A percentile compares a stretch with the other conserved stretches of the same genome.
Conservation (phyloP, 2,329 filamentous ascomycete species). For the Ophiostoma populinum region DNA sequence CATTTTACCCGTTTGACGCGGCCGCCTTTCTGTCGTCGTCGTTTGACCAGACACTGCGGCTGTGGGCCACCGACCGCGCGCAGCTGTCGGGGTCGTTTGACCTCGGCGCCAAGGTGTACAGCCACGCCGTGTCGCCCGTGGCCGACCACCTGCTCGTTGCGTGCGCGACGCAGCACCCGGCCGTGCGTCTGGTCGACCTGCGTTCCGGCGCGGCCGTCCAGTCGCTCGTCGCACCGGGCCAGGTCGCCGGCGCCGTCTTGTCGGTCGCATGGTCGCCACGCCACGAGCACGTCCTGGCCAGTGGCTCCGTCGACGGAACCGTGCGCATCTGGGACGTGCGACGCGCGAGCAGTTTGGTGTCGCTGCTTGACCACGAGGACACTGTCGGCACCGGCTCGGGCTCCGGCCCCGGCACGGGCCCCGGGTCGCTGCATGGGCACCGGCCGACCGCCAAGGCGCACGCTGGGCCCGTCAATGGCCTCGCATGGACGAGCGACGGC, state of each 20-base stretch:
- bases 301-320: conserved; percentile 69
- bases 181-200: conserved; percentile 72
- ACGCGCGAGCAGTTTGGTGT: conserved; percentile 58
- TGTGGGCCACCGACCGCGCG: conserved; percentile 52
- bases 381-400: conserved; percentile 45
- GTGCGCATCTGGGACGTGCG: conserved; percentile 79
- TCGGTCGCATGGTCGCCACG: conserved; percentile 68
- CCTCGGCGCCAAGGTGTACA: conserved; percentile 52
- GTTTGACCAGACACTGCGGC: conserved; percentile 60
- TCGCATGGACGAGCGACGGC: conserved; percentile 72
- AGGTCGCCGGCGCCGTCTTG: conserved; percentile 41
- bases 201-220: conserved; percentile 64
- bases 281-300: conserved; percentile 63
- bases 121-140: conserved; percentile 60
- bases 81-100: conserved; percentile 47
- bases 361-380: conserved; percentile 70
- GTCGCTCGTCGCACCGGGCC: conserved; percentile 46
- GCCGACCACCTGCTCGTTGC: conserved; percentile 64
- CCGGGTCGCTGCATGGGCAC: too few species aligned
- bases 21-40: conserved; percentile 60
- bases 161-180: conserved; percentile 71
- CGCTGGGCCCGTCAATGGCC: conserved; percentile 63
- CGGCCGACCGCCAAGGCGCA: conserved; percentile 49
- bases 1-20: conserved; percentile 64
- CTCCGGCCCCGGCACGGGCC: conserved; percentile 16